Percentiles rank a stretch among this genome's conserved stretches.
Conservation (phyloP, 1,284 basidiomycete species). For the Xerocomus nothofagi region DNA sequence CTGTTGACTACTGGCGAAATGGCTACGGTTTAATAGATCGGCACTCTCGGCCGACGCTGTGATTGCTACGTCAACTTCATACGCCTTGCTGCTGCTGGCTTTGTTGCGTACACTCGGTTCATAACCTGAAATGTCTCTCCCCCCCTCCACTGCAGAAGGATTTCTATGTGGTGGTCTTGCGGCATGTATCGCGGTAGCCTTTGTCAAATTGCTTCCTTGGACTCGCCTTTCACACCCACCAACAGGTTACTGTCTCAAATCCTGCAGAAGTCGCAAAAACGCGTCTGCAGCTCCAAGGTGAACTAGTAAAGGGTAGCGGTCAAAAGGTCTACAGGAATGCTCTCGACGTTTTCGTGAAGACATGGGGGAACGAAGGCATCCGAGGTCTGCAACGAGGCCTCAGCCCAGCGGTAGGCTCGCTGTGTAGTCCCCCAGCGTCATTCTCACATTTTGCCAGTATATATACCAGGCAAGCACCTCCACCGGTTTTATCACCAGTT, state of each 20-base stretch:
- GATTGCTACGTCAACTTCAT: no score
- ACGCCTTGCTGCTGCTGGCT: conserved; percentile 4
- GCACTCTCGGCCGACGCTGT: no score
- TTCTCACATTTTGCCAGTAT: conserved; percentile 56
- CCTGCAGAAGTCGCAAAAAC: conserved; percentile 94
- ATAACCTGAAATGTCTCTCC: conserved; percentile 22
- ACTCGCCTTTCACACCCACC: conserved; percentile 3
- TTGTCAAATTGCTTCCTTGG: background rate
- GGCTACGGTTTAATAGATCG: no score
- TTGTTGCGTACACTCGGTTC: background rate
- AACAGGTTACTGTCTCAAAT: conserved; percentile 79
- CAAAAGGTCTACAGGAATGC: conserved; percentile 87
- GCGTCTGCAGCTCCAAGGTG: conserved; percentile 91
- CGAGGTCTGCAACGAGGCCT: conserved; percentile 91
- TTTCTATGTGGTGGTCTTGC: conserved; percentile 88
- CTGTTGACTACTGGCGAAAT: no score
- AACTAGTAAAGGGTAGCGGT: conserved; percentile 75
- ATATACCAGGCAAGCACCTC: conserved; percentile 74
- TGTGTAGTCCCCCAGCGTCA: conserved; percentile 4
- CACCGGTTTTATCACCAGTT: background rate
- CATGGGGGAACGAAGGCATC: conserved; percentile 89
- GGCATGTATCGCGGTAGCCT: conserved; percentile 76
- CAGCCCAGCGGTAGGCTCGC: conserved; percentile 74
- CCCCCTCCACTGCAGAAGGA: conserved; percentile 68
- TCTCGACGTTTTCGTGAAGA: conserved; percentile 86